Evolutionary conservation across 768 basidiomycete genomes (phyloP).

Genomic region (Multifurca ochricompacta): DNA sequence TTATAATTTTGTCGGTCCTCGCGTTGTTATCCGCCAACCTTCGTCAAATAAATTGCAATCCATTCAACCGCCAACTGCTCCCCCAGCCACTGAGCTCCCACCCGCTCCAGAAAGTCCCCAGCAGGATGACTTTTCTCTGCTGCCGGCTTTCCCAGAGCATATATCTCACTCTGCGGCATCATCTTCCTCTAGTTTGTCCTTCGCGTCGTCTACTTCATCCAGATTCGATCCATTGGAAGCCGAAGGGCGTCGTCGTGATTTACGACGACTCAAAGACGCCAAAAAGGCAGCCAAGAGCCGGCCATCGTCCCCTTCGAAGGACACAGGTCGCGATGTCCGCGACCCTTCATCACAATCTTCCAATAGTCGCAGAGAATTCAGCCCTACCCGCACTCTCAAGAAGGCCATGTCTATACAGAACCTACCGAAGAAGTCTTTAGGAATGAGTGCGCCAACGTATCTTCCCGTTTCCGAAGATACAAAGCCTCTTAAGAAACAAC

Average conservation of each 20-base stretch:
- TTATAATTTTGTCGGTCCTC: slow-evolving; percentile 8
- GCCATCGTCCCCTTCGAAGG: slow-evolving; percentile 5
- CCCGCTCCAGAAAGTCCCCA: slow-evolving; percentile 10
- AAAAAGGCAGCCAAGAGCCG: slow-evolving; percentile 11
- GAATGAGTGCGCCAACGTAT: slow-evolving; percentile 27
- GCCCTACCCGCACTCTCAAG: slow-evolving; percentile 32
- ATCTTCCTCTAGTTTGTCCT: slow-evolving; percentile 19
- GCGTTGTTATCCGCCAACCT: slow-evolving; percentile 18
- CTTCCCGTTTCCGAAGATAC: slow-evolving; percentile 28
- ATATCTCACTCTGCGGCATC: slow-evolving; percentile 9
- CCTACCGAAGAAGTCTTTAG: slow-evolving; percentile 27
- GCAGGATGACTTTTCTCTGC: slow-evolving; percentile 2
- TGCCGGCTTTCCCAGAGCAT: slow-evolving; percentile 11
- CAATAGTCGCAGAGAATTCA: slow-evolving; percentile 14
- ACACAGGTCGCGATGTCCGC: background rate
- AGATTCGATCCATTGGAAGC: background rate
- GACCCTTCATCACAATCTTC: background rate
- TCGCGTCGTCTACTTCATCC: slow-evolving; percentile 18
- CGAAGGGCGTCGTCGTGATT: background rate
- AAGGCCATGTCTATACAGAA: slow-evolving; percentile 54
- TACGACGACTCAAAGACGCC: slow-evolving; percentile 9
- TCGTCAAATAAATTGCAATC: slow-evolving; percentile 13
- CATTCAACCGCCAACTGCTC: slow-evolving; percentile 8
- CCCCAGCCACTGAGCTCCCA: slow-evolving; percentile 9
- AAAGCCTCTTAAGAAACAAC: slow-evolving; percentile 42